A percentile compares a stretch with the other conserved stretches of the same genome.
Conservation (phyloP, 2,329 filamentous ascomycete genomes). For the Colletotrichum neosansevieriae region DNA sequence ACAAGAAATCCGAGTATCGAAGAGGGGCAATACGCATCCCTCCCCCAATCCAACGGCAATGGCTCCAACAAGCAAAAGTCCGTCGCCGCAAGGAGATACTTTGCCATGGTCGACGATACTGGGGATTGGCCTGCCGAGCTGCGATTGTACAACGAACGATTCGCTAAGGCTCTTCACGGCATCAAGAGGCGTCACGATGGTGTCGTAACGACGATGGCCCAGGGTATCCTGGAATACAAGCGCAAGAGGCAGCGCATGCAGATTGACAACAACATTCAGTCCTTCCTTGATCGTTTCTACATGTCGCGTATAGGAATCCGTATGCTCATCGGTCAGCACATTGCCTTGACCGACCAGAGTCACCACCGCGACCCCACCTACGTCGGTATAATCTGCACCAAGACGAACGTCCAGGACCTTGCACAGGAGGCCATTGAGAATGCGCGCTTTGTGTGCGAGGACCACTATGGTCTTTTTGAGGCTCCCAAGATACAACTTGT, state of each 20-base stretch:
- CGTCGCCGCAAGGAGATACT: conserved; percentile 78
- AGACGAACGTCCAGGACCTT: conserved; percentile 94
- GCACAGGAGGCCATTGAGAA: conserved; percentile 98
- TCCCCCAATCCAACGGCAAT: conserved; percentile 57
- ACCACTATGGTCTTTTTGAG: conserved; percentile 97
- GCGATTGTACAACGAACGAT: conserved; percentile 92
- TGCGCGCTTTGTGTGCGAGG: conserved; percentile 98
- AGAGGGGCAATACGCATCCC: conserved; percentile 79
- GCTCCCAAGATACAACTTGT: conserved; percentile 97
- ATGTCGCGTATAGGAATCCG: conserved; percentile 99
- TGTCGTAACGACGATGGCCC: conserved; percentile 97
- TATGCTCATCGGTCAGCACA: conserved; percentile 99
- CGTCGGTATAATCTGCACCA: conserved; percentile 98
- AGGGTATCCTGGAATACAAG: conserved; percentile 98
- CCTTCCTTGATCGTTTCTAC: conserved; percentile 98
- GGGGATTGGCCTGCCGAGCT: conserved; percentile 94
- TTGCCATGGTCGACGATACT: conserved; percentile 89
- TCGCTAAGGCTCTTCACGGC: conserved; percentile 87
- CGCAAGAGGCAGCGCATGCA: conserved; percentile 96
- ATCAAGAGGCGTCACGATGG: conserved; percentile 98
- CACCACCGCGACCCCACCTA: conserved; percentile 92
- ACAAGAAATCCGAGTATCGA: conserved; percentile 92
- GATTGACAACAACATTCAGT: conserved; percentile 96
- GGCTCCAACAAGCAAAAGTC: conserved; percentile 63
- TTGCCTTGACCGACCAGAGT: conserved; percentile 93